phyloP scores from a whole-genome alignment of 805 yeast species.

The Suhomyces sp. region DNA sequence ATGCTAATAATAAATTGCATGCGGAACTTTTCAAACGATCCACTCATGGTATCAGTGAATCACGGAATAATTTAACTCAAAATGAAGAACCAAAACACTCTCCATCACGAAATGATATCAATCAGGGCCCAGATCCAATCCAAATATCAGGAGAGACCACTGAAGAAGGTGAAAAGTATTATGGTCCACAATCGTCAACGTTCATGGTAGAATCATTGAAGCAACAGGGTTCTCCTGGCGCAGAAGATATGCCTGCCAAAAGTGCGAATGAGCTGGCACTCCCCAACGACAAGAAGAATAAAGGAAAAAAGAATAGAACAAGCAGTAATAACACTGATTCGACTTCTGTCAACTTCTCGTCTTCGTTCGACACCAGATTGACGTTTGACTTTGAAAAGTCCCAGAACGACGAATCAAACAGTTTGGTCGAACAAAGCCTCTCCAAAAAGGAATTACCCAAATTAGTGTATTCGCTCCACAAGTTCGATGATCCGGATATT shows the following conservation, averaged over 20 bases:
- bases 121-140: slow-evolving; percentile 4
- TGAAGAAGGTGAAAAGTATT: slow-evolving; percentile 42
- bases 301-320: background rate
- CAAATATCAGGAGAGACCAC: slow-evolving; percentile 35
- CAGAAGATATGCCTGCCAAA: slow-evolving; percentile 8
- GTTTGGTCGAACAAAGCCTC: slow-evolving; percentile 19
- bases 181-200: slow-evolving; percentile 50
- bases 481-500: slow-evolving; percentile 15
- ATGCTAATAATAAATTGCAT: slow-evolving; percentile 16
- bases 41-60: background rate
- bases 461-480: slow-evolving; percentile 14
- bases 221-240: slow-evolving; percentile 20
- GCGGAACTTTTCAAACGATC: slow-evolving; percentile 9
- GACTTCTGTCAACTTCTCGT: slow-evolving; percentile 4
- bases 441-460: slow-evolving; percentile 33
- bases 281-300: background rate
- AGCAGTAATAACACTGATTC: slow-evolving; percentile 1
- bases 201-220: slow-evolving; percentile 44
- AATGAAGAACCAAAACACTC: background rate
- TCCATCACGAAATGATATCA: background rate
- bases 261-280: background rate
- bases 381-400: slow-evolving; percentile 8
- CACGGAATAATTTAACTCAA: background rate
- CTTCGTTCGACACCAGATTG: slow-evolving; percentile 10
- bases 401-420: slow-evolving; percentile 1